A percentile compares a stretch with the other conserved stretches of the same genome.
Evolutionary conservation across 1,284 basidiomycete species (phyloP).

Genomic region (Pseudozyma sp.): DNA sequence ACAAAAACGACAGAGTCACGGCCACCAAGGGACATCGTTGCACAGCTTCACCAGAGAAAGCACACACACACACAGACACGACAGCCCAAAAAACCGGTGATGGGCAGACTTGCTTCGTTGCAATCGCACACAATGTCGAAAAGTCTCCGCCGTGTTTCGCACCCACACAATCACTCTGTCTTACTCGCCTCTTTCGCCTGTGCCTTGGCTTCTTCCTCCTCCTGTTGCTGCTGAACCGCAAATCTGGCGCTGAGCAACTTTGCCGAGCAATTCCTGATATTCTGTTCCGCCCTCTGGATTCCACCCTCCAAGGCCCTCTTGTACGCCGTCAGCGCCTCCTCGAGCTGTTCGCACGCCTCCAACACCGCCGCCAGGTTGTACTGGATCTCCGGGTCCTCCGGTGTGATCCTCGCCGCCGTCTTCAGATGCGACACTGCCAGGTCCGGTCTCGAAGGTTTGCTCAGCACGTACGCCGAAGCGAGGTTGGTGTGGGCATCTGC

Average conservation of each 20-base stretch:
- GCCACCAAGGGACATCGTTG: no score
- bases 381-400: slow-evolving; percentile 92
- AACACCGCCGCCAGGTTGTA: slow-evolving; percentile 92
- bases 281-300: slow-evolving; percentile 80
- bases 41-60: no score
- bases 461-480: slow-evolving; percentile 92
- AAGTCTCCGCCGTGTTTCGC: no score
- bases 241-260: slow-evolving; percentile 50
- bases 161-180: no score
- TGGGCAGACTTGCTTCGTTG: no score
- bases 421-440: slow-evolving; percentile 82
- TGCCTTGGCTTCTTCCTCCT: slow-evolving; percentile 20
- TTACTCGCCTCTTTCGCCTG: background rate
- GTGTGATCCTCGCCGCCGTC: slow-evolving; percentile 83
- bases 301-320: slow-evolving; percentile 81
- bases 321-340: slow-evolving; percentile 83
- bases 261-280: slow-evolving; percentile 85
- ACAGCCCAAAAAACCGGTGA: no score
- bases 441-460: slow-evolving; percentile 84
- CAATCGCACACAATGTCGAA: no score
- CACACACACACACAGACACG: no score
- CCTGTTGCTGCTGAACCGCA: slow-evolving; percentile 34
- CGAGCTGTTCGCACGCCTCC: slow-evolving; percentile 84
- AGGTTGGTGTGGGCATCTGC: slow-evolving; percentile 93
- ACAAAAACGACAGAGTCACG: no score